Base-by-base conservation (phyloP, 495 filamentous ascomycete species). In the Friedmanniomyces endolithicus region DNA sequence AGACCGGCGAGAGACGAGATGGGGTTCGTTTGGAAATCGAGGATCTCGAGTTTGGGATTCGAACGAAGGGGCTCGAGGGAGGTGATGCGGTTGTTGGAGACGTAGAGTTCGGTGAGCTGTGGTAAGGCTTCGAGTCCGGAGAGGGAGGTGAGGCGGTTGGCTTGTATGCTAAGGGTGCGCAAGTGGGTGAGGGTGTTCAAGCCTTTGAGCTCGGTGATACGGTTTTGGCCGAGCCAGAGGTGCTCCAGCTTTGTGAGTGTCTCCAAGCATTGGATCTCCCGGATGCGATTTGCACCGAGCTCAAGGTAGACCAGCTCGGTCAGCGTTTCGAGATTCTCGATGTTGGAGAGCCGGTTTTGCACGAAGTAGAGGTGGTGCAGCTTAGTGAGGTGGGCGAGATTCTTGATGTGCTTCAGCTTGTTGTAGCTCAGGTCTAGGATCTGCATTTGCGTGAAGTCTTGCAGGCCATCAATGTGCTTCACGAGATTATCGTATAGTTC, bases 401-500 rank as follows among this genome's bases (percentile, higher is more conserved):
- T 79, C 72, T 94, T 94, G 75, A 99, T 94, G 67, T 97, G 90
- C 68, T 95, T 96, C 72, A 99, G 90, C 73, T 95, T 96, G 71
- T 99, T 99, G 79, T 95, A 99, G 64, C 86, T 90, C 35, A 99
- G 74, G 65, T 99, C 92, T 47, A 99, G 78, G 52, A 74, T 85
- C 14, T 76, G 87, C 19, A 99, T 75, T 31, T 86, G 73, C 9
- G 71, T 74, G 34, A 96, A 78, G 44, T 81, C 75, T 25, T 94
- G 88, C 27, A 99, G 77, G 33, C 87, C 87, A 60, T 83, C 80
- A 64, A 96, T 78, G 65, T 94, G 89, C 2, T 81, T 78, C 63
- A 98, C 89, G n/a, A 90, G 75, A 66, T 99, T 99, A 68, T 99
- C 92, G 75, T 99, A 99, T 61, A 99, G 78, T 64, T 99, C 92